phyloP scores from a whole-genome alignment of 164 flowering plant genomes.

The Sextonia rubra region DNA sequence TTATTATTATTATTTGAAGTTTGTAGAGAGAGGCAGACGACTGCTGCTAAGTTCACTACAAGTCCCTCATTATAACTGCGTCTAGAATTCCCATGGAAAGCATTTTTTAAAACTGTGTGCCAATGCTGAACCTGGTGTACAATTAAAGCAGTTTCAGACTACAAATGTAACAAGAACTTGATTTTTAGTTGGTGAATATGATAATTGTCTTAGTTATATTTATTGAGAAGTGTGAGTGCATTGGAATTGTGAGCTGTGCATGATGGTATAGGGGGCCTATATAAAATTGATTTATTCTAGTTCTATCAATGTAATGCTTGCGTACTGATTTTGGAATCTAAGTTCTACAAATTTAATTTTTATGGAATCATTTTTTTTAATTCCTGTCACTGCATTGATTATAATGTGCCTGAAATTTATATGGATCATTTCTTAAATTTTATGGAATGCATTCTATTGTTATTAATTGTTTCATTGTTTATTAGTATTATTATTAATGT shows the following conservation, averaged over 20 bases:
- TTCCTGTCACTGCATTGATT: no score
- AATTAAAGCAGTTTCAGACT: background rate
- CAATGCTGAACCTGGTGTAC: background rate
- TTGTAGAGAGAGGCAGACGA: background rate
- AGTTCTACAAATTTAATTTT: no score
- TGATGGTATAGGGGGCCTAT: background rate
- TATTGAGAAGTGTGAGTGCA: background rate
- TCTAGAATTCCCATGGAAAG: background rate
- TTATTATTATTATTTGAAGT: no score
- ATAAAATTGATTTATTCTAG: background rate
- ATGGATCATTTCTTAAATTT: no score
- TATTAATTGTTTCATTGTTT: no score
- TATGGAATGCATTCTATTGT: background rate
- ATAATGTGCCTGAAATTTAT: background rate
- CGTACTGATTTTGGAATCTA: background rate
- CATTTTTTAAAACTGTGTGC: background rate
- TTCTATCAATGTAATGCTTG: background rate
- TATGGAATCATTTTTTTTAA: background rate
- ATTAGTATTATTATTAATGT: no score
- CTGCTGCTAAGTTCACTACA: background rate
- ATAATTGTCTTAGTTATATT: background rate
- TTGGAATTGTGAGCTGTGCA: background rate
- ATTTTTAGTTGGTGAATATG: background rate
- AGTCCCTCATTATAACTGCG: background rate
- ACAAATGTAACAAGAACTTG: background rate